phyloP scores from a whole-genome alignment of 306 rosid genomes.

The Oxytropis ochrocephala region DNA sequence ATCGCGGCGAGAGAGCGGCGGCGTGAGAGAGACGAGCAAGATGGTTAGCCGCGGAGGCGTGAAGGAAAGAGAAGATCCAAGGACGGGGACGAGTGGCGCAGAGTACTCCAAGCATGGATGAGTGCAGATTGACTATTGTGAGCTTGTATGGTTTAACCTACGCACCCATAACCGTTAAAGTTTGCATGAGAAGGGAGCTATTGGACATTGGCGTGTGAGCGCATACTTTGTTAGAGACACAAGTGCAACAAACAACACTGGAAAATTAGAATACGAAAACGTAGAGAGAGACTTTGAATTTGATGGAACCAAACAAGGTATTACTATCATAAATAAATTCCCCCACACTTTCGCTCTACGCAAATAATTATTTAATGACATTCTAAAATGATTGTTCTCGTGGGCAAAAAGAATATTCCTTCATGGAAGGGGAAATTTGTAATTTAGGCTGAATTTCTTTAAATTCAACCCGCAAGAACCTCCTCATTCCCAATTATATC shows the following conservation, averaged over 20 bases:
- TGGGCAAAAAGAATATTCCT: not conserved
- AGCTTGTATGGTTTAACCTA: conserved; percentile 18
- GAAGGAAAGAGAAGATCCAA: conserved; percentile 29
- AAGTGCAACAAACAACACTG: not conserved
- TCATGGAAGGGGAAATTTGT: not conserved
- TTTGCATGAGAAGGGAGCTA: not conserved
- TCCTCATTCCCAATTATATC: not conserved
- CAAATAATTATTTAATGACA: not conserved
- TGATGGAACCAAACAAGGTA: not conserved
- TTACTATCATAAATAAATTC: not conserved
- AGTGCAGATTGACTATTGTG: conserved; percentile 8
- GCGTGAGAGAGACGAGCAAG: conserved; percentile 23
- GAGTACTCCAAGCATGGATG: conserved; percentile 32
- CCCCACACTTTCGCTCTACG: not conserved
- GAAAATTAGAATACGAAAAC: not conserved
- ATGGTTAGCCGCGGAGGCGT: conserved; percentile 42
- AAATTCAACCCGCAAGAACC: not conserved
- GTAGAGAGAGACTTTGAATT: not conserved
- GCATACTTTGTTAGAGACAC: not conserved
- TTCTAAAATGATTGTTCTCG: not conserved
- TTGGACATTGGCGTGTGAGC: not conserved
- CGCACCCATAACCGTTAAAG: conserved; percentile 15
- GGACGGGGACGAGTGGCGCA: conserved; percentile 32
- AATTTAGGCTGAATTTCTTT: not conserved
- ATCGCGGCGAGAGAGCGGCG: conserved; percentile 11